phyloP scores from a whole-genome alignment of 2,329 filamentous ascomycete species.

The Cercospora berteroae region DNA sequence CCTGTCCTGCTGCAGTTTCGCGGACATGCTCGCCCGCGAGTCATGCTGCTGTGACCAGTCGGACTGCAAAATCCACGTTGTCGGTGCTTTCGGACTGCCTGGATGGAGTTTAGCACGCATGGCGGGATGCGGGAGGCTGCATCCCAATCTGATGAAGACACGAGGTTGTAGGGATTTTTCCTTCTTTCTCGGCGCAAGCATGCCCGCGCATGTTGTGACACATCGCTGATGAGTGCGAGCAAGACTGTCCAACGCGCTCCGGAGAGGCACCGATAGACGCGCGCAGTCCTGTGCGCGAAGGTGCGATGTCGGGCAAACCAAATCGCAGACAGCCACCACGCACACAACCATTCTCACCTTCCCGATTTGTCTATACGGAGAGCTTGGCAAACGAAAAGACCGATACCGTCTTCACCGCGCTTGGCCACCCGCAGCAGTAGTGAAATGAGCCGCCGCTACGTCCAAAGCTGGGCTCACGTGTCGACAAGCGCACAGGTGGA shows the following conservation, averaged over 20 bases:
- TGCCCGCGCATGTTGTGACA: conserved; percentile 15
- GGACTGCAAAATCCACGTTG: conserved; percentile 14
- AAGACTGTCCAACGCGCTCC: not conserved
- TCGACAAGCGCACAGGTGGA: not conserved
- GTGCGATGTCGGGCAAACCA: not conserved
- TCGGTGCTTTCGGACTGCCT: conserved; percentile 17
- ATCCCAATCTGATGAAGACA: conserved; percentile 25
- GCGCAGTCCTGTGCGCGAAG: not conserved
- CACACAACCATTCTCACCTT: conserved; percentile 2
- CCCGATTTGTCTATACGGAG: conserved; percentile 3
- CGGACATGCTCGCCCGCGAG: conserved; percentile 25
- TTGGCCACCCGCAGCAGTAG: not conserved
- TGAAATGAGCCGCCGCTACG: not conserved
- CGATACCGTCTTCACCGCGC: not conserved
- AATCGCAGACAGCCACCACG: not conserved
- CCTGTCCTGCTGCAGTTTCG: conserved; percentile 14
- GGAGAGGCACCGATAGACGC: conserved; percentile 1
- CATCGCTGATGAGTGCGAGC: not conserved
- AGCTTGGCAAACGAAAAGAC: not conserved
- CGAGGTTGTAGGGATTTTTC: conserved; percentile 25
- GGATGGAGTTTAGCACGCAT: conserved; percentile 15
- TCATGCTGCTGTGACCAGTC: conserved; percentile 25
- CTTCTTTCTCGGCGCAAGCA: conserved; percentile 16
- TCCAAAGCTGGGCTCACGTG: not conserved
- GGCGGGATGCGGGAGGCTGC: conserved; percentile 20